phyloP scores from a whole-genome alignment of 2,329 filamentous ascomycete species.

The Clarireedia hainanense region DNA sequence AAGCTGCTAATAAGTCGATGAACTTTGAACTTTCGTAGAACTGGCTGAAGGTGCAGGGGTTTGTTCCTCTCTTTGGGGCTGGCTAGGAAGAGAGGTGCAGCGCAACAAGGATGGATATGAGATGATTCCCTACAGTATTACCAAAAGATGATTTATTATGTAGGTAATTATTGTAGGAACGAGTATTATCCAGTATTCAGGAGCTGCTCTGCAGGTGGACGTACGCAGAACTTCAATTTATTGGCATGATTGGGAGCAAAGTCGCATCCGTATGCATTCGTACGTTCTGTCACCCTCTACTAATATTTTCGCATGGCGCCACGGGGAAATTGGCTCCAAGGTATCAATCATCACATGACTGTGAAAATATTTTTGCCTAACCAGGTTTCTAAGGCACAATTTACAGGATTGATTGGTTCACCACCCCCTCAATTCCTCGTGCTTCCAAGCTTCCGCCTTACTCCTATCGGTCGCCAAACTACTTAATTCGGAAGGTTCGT shows the following conservation, averaged over 20 bases:
- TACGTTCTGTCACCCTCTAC: neutral
- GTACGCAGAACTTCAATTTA: neutral
- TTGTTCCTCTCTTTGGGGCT: slow-evolving; percentile 2
- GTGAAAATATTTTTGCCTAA: neutral
- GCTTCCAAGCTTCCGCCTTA: no score
- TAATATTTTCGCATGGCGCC: neutral
- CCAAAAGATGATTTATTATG: neutral
- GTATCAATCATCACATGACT: neutral
- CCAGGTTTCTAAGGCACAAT: no score
- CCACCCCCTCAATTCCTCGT: neutral
- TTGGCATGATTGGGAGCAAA: neutral
- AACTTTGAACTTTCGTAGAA: slow-evolving; percentile 3
- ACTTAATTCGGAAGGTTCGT: no score
- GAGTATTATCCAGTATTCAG: neutral
- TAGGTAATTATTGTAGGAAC: neutral
- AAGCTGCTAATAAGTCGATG: slow-evolving; percentile 4
- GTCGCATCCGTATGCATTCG: neutral
- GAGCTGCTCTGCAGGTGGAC: neutral
- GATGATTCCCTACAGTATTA: neutral
- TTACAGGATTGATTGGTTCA: no score
- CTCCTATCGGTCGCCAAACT: no score
- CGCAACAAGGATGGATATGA: slow-evolving; percentile 5
- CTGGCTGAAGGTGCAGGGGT: slow-evolving; percentile 9
- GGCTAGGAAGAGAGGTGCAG: neutral
- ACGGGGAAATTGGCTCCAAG: neutral